Percentiles rank a stretch among this genome's conserved stretches.
These are phyloP conservation scores for Lipomyces kockii DNA, from an alignment of 805 yeast species.

Conservation along the genomic window DNA sequence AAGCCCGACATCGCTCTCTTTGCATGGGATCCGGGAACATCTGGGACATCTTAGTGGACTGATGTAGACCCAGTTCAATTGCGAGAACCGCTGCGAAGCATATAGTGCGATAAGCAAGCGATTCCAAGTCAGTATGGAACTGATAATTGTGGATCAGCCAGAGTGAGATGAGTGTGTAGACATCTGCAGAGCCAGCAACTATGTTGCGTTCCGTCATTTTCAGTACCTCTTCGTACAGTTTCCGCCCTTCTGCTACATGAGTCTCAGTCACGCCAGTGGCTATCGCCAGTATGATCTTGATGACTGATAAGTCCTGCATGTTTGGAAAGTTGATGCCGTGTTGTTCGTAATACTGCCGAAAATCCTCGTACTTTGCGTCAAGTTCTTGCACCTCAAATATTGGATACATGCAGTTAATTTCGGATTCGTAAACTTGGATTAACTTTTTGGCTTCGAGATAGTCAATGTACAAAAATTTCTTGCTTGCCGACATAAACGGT, in stretches of 20 bases:
- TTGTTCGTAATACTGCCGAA: constrained; percentile 9
- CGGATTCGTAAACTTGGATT: constrained; percentile 37
- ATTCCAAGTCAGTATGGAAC: constrained; percentile 39
- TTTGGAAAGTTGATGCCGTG: constrained; percentile 8
- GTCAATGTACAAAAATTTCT: constrained; percentile 19
- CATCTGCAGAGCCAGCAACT: constrained; percentile 31
- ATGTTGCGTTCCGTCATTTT: constrained; percentile 24
- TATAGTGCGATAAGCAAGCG: constrained; percentile 37
- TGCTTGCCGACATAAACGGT: neutral
- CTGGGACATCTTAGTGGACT: constrained; percentile 25
- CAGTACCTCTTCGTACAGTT: constrained; percentile 35
- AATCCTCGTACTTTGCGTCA: constrained; percentile 30
- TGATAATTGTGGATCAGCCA: constrained; percentile 40
- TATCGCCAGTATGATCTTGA: constrained; percentile 36
- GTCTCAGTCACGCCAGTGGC: constrained; percentile 34
- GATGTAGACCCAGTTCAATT: constrained; percentile 39
- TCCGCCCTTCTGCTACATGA: constrained; percentile 26
- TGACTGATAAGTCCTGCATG: constrained; percentile 18
- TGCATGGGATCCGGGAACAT: constrained; percentile 25
- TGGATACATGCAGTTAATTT: constrained; percentile 40
- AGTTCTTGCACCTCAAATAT: constrained; percentile 37
- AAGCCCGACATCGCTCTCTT: constrained; percentile 32
- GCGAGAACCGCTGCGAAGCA: constrained; percentile 37
- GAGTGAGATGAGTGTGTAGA: constrained; percentile 27
- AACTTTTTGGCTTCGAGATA: constrained; percentile 25